phyloP scores from a whole-genome alignment of 2,329 filamentous ascomycete genomes.

The Coleophoma crateriformis region DNA sequence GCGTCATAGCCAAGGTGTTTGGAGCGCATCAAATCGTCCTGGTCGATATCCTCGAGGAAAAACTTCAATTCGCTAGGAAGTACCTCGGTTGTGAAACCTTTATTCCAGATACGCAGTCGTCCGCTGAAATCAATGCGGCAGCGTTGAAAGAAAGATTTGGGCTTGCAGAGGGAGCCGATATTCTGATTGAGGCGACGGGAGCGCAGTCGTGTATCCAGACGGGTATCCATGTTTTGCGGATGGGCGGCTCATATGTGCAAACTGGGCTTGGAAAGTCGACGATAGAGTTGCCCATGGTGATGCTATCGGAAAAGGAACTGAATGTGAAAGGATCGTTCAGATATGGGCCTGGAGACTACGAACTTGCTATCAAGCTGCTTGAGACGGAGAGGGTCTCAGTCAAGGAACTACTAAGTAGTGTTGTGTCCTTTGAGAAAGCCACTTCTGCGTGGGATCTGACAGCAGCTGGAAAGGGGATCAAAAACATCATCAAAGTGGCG shows the following conservation, averaged over 20 bases:
- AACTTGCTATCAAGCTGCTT: conserved; percentile 41
- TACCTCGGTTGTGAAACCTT: conserved; percentile 27
- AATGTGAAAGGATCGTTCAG: conserved; percentile 44
- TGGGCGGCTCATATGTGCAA: conserved; percentile 44
- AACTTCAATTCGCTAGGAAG: conserved; percentile 34
- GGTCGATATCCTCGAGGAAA: conserved; percentile 37
- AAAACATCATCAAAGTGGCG: conserved; percentile 9
- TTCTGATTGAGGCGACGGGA: conserved; percentile 44
- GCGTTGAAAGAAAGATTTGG: conserved; percentile 31
- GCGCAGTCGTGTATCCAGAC: conserved; percentile 40
- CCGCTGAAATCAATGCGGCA: conserved; percentile 31
- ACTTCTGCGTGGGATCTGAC: conserved; percentile 34
- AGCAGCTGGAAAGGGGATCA: conserved; percentile 13
- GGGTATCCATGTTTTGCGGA: conserved; percentile 36
- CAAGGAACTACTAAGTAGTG: conserved; percentile 29
- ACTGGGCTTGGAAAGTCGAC: conserved; percentile 29
- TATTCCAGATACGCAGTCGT: conserved; percentile 22
- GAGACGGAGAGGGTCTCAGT: conserved; percentile 14
- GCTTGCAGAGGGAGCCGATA: conserved; percentile 40
- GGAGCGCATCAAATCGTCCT: conserved; percentile 39
- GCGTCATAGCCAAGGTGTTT: conserved; percentile 39
- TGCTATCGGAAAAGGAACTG: conserved; percentile 40
- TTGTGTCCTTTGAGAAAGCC: conserved; percentile 37
- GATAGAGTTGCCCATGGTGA: conserved; percentile 44
- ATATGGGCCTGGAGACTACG: conserved; percentile 44